Conservation (phyloP, 2,329 filamentous ascomycete species). For the Diaporthe ilicicola region DNA sequence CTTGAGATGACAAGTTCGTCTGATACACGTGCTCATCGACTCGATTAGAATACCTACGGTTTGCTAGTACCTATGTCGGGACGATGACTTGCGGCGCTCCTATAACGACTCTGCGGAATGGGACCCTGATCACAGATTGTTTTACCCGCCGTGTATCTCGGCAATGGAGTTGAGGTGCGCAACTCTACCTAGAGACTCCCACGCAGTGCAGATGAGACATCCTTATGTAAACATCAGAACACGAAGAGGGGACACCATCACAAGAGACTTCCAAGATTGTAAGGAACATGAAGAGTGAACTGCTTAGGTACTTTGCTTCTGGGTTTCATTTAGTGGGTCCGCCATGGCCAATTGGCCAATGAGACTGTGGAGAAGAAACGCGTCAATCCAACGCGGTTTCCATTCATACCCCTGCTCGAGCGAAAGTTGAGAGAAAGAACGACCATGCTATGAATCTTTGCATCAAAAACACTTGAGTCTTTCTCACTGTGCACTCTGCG, state of each 20-base stretch:
- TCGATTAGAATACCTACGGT: not conserved
- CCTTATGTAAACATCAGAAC: not conserved
- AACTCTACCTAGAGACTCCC: too few relatives aligned
- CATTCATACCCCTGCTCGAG: slow-evolving; percentile 25
- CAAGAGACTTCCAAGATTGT: not conserved
- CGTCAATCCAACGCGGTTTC: slow-evolving; percentile 27
- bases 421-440: slow-evolving; percentile 5
- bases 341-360: slow-evolving; percentile 30
- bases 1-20: not conserved
- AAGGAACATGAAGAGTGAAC: not conserved
- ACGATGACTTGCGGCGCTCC: not conserved
- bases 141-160: not conserved
- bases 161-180: not conserved
- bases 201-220: not conserved
- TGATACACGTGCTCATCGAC: not conserved
- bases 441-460: not conserved
- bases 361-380: slow-evolving; percentile 11
- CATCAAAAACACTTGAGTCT: slow-evolving; percentile 2
- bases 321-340: not conserved
- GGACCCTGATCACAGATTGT: not conserved
- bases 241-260: not conserved
- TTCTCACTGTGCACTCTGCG: not conserved
- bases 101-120: not conserved
- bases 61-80: not conserved
- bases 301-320: not conserved